phyloP scores from a whole-genome alignment of 768 basidiomycete genomes.

The Tremella mesenterica region DNA sequence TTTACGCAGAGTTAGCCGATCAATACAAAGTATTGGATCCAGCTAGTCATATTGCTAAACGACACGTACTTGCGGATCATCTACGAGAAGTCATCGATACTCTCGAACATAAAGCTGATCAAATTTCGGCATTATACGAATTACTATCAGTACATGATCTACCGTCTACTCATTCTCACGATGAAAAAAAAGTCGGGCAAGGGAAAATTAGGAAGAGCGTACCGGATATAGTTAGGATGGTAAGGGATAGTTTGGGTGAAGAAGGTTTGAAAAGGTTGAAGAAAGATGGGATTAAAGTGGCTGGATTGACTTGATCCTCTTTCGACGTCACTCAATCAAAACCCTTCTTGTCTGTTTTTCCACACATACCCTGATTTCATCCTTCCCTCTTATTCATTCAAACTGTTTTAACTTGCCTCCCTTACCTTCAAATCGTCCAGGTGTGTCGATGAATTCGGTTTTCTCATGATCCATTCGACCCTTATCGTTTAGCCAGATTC shows the following conservation, averaged over 20 bases:
- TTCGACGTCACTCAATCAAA: no score
- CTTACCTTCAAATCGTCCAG: no score
- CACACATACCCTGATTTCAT: no score
- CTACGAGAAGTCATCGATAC: slow-evolving; percentile 84
- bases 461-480: no score
- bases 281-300: slow-evolving; percentile 17
- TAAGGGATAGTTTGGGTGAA: slow-evolving; percentile 28
- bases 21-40: slow-evolving; percentile 87
- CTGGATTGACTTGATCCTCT: no score
- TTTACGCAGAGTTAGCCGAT: slow-evolving; percentile 82
- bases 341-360: no score
- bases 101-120: slow-evolving; percentile 89
- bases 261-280: slow-evolving; percentile 25
- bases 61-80: slow-evolving; percentile 79
- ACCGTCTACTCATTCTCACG: slow-evolving; percentile 3
- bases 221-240: slow-evolving; percentile 29
- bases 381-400: no score
- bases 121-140: slow-evolving; percentile 85
- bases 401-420: no score
- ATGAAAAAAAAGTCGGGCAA: neutral
- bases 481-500: no score
- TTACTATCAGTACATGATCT: slow-evolving; percentile 55
- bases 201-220: slow-evolving; percentile 17
- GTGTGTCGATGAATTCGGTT: no score
- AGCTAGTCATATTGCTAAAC: slow-evolving; percentile 65